phyloP scores from a whole-genome alignment of 2,329 filamentous ascomycete genomes.

The Venturia carpophila region DNA sequence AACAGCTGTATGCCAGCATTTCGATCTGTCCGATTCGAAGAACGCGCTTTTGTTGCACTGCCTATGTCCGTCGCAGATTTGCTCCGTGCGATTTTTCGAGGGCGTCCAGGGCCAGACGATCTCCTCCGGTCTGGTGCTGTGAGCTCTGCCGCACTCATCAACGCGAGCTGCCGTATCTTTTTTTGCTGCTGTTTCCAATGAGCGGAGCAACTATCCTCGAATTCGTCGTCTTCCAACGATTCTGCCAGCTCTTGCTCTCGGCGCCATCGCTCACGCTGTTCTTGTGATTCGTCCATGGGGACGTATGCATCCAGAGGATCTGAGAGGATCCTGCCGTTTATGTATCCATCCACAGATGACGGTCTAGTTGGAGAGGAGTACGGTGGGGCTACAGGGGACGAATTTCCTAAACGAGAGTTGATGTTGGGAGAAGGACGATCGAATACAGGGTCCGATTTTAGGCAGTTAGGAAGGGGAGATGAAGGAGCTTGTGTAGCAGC shows the following conservation, averaged over 20 bases:
- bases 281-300: constrained; percentile 18
- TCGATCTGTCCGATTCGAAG: not conserved
- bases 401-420: not conserved
- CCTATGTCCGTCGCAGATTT: constrained; percentile 11
- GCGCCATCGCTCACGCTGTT: constrained; percentile 5
- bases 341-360: not conserved
- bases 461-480: constrained; percentile 13
- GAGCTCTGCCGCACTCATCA: constrained; percentile 2
- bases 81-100: constrained; percentile 3
- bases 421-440: constrained; percentile 18
- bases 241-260: constrained; percentile 12
- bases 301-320: constrained; percentile 18
- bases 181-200: constrained; percentile 11
- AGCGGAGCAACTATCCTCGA: constrained; percentile 7
- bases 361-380: constrained; percentile 12
- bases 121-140: not conserved
- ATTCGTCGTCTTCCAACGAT: constrained; percentile 16
- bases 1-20: not conserved
- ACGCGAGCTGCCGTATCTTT: constrained; percentile 4
- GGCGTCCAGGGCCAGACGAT: not conserved
- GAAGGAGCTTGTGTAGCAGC: constrained; percentile 17
- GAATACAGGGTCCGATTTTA: constrained; percentile 17
- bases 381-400: not conserved
- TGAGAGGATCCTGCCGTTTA: not conserved
- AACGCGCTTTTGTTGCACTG: not conserved